Evolutionary conservation across 257 asterid genomes (phyloP), one percentile per base, ranked within the genome.

Genomic region (Phtheirospermum japonicum): DNA sequence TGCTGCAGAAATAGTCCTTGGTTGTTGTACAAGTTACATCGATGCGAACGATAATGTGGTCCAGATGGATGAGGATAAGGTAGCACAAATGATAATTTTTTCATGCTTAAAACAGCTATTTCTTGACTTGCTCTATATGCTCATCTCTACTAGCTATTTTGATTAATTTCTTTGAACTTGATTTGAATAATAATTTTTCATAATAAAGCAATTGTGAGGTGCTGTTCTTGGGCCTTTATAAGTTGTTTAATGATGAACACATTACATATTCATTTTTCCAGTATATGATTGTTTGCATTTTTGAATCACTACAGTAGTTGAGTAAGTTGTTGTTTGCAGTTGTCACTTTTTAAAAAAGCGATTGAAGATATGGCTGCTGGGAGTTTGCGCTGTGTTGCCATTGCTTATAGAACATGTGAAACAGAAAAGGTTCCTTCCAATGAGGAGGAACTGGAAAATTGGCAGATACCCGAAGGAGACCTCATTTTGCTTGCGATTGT

Each of bases 321-420:
- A 64, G 36, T 52, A 39, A 52, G 67, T 40, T 58, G 6, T 73
- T 36, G 49, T 60, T 54, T 66, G 31, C 89, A 92, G 97, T 26
- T 73, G 59, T 72, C 83, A 45, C 14, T 57, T 40, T 83, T 81
- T 52, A 82, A 67, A 67, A 68, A 83, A 59, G 87, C 89, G 61
- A 89, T 89, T 71, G 91, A 78, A 66, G 88, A 80, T 65, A 92
- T 92, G 99, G 96, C 99, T 60, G 66, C 62, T 17, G 71, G 78
- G 75, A 89, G 95, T 77, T 74, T 92, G 79, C 91, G 99, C 8
- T 92, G 99, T 82, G 97, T 92, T 75, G 95, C 97, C 33, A 68
- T 92, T 71, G 97, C 99, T 37, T 92, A 80, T 71, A 75, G 81
- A 63, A 59, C 46, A 12, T 71, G 77, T 70, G 76, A 75, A 39